A percentile compares a stretch with the other conserved stretches of the same genome.
phyloP scores from a whole-genome alignment of 257 asterid species.

The Nicotiana undulata region DNA sequence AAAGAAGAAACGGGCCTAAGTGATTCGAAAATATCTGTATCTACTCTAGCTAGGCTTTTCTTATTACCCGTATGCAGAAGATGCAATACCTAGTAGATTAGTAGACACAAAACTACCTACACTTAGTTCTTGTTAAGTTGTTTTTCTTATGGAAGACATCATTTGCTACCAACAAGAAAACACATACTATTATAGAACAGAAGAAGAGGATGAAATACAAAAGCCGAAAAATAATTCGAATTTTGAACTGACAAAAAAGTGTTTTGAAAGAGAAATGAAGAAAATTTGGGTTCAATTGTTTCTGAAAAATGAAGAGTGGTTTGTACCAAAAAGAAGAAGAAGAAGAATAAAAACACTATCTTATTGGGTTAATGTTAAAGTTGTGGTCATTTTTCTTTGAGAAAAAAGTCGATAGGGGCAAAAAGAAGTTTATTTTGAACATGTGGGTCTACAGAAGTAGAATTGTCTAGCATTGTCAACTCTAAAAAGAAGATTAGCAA shows the following conservation, averaged over 20 bases:
- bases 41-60: neutral
- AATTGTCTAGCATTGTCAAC: neutral
- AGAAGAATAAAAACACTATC: too few relatives aligned
- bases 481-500: neutral
- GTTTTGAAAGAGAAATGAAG: neutral
- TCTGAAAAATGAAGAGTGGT: neutral
- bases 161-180: slow-evolving; percentile 13
- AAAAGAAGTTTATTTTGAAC: neutral
- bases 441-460: neutral
- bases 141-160: slow-evolving; percentile 33
- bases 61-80: neutral
- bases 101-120: neutral
- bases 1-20: neutral
- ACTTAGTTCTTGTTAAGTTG: slow-evolving; percentile 11
- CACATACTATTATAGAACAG: neutral
- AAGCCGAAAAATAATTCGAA: neutral
- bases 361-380: neutral
- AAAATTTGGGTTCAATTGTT: neutral
- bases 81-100: neutral
- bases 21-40: neutral
- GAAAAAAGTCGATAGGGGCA: neutral
- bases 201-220: neutral
- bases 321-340: neutral
- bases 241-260: neutral
- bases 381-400: neutral